Base-by-base conservation (phyloP, 2,329 filamentous ascomycete species). In the Fusarium brachygibbosum region DNA sequence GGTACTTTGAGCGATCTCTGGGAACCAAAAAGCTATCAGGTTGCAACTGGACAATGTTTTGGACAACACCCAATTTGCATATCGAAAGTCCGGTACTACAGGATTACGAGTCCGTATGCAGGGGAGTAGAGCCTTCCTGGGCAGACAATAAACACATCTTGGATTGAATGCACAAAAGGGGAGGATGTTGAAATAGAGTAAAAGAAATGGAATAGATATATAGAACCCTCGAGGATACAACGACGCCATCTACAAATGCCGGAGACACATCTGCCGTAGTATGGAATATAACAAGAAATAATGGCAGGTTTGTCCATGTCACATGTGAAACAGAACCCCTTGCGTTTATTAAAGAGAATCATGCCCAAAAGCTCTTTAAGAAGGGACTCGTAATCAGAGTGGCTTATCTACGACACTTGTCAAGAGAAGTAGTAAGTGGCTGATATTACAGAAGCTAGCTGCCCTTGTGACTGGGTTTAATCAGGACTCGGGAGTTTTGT, bases 21-120 rank as follows among this genome's bases (percentile, higher is more conserved):
- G 96, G 96, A 0, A 94, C 90, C 3, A 92, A 90, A 86, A 96
- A 97, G 81, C 81, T 99, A 37, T 85, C 87, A 1, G 89, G 87
- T n/a, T 92, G 88, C 45, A 91, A 94, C 72, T 99, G 96, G 96
- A 93, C 94, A 5, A 98, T 98, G 94, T 99, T 99, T 76, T 99
- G 96, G 94, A 99, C 96, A 3, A 96, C 92, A 2, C 85, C 87
- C 1, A 87, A 88, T 46, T 83, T 90, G 58, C 82, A 88, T 42
- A 81, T 87, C 46, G 84, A 86, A 62, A 81, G 83, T 35, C 80
- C 83, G 63, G 84, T 80, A 48, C 87, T 93, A 65, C 77, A 79
- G 62, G 91, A 94, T 76, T 94, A 94, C 75, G 90, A 93, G 77
- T 85, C 85, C 54, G 91, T 94, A n/a, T 94, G 92, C 76, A 86